These are phyloP conservation scores for Aspergillus thermomutatus DNA, from an alignment of 2,329 filamentous ascomycete genomes.

Conservation along the genomic window DNA sequence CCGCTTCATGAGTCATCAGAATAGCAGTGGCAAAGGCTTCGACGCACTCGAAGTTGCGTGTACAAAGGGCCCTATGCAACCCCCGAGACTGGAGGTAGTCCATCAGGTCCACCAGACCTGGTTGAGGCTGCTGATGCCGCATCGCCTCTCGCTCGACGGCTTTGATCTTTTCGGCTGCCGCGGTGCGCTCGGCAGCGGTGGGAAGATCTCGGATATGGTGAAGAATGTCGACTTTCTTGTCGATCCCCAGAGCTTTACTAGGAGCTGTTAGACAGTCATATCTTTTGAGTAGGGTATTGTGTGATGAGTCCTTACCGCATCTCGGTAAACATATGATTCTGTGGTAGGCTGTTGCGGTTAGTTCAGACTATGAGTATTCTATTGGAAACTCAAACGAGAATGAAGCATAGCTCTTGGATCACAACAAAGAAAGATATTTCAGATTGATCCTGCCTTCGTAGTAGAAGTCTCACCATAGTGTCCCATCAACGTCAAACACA, in stretches of 20 bases:
- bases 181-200: conserved; percentile 52
- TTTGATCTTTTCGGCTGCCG: conserved; percentile 71
- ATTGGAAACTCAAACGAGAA: neutral
- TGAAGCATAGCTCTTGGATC: neutral
- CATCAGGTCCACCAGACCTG: conserved; percentile 76
- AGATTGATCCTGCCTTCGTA: neutral
- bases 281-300: neutral
- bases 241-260: conserved; percentile 64
- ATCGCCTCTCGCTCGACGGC: conserved; percentile 79
- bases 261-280: neutral
- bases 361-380: neutral
- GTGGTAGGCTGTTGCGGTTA: conserved; percentile 62
- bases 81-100: conserved; percentile 66
- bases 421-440: neutral
- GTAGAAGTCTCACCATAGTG: conserved; percentile 64
- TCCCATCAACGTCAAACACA: conserved; percentile 94
- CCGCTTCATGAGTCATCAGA: neutral
- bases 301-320: conserved; percentile 59
- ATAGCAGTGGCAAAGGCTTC: neutral
- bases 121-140: conserved; percentile 73
- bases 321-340: conserved; percentile 91
- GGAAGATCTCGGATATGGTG: conserved; percentile 79
- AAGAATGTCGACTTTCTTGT: conserved; percentile 75
- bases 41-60: conserved; percentile 78
- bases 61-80: conserved; percentile 82